Conservation (phyloP, 805 yeast genomes). For the Yarrowia sp. region DNA sequence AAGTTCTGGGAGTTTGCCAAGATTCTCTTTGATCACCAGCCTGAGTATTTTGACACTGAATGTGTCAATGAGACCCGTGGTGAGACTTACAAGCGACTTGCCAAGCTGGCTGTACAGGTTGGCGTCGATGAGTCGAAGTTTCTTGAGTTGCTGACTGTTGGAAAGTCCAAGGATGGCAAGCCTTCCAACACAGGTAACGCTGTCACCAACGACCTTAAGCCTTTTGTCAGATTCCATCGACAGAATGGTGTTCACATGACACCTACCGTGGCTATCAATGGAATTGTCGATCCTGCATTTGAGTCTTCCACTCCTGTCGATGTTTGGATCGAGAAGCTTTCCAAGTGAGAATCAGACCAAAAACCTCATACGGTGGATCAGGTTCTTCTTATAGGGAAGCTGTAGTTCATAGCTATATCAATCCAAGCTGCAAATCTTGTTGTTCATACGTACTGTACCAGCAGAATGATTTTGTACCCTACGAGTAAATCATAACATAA, state of each 20-base stretch:
- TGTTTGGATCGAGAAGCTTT: slow-evolving; percentile 51
- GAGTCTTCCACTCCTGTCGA: slow-evolving; percentile 67
- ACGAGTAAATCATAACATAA: no score
- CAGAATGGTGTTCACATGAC: slow-evolving; percentile 85
- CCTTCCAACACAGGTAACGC: slow-evolving; percentile 64
- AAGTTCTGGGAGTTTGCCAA: slow-evolving; percentile 65
- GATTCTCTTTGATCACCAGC: slow-evolving; percentile 63
- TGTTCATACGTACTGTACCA: no score
- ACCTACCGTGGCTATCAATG: slow-evolving; percentile 78
- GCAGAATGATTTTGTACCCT: no score
- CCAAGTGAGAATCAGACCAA: slow-evolving; percentile 9
- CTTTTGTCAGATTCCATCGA: slow-evolving; percentile 73
- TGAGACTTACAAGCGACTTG: slow-evolving; percentile 61
- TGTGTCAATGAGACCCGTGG: slow-evolving; percentile 61
- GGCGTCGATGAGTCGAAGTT: slow-evolving; percentile 54
- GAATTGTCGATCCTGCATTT: slow-evolving; percentile 63
- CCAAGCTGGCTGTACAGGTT: slow-evolving; percentile 54
- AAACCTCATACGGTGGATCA: neutral
- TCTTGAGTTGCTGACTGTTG: slow-evolving; percentile 49
- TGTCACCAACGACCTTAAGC: slow-evolving; percentile 69
- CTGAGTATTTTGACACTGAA: slow-evolving; percentile 66
- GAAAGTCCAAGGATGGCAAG: slow-evolving; percentile 47
- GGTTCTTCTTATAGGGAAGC: neutral
- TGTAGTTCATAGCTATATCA: neutral
- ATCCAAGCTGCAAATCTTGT: no score